A percentile compares a stretch with the other conserved stretches of the same genome.
These are phyloP conservation scores for Erysimum cheiri DNA, from an alignment of 441 rosid species.

Conservation along the genomic window DNA sequence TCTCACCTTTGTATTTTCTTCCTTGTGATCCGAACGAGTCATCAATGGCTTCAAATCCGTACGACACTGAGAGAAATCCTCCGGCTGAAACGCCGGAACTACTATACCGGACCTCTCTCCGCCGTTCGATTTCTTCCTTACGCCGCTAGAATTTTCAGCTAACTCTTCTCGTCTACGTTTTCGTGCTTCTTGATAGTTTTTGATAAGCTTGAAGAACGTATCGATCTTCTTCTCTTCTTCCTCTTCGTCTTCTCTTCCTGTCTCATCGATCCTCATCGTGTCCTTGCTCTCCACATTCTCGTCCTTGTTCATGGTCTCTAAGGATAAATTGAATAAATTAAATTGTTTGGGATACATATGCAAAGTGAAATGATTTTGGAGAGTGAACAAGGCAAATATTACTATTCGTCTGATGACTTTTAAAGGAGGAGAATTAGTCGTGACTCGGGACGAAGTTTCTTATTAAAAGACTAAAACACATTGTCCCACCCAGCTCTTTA, in stretches of 20 bases:
- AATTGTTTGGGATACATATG: slow-evolving; percentile 34
- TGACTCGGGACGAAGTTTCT: slow-evolving; percentile 27
- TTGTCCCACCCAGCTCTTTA: not conserved
- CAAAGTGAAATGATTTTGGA: slow-evolving; percentile 10
- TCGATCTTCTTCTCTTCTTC: slow-evolving; percentile 44
- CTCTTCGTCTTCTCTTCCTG: slow-evolving; percentile 32
- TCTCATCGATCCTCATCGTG: slow-evolving; percentile 6
- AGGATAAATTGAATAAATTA: slow-evolving; percentile 6
- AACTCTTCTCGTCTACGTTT: slow-evolving; percentile 40
- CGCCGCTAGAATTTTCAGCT: slow-evolving; percentile 1
- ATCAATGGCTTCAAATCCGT: slow-evolving; percentile 28
- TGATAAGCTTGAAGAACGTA: slow-evolving; percentile 40
- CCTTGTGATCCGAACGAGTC: slow-evolving; percentile 23
- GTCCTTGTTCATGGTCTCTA: slow-evolving; percentile 30
- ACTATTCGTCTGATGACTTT: slow-evolving; percentile 10
- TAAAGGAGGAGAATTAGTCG: slow-evolving; percentile 26
- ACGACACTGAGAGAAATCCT: slow-evolving; percentile 36
- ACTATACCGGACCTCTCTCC: slow-evolving; percentile 36
- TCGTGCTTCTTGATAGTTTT: slow-evolving; percentile 38
- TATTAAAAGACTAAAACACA: slow-evolving; percentile 17
- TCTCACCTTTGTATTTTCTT: slow-evolving; percentile 8
- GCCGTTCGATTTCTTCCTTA: slow-evolving; percentile 26
- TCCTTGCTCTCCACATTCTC: slow-evolving; percentile 33
- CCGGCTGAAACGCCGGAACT: slow-evolving; percentile 44
- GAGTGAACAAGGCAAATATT: not conserved